Evolutionary conservation across 257 asterid genomes (phyloP), one percentile per base, ranked within the genome.

Genomic region (Anisodus acutangulus): DNA sequence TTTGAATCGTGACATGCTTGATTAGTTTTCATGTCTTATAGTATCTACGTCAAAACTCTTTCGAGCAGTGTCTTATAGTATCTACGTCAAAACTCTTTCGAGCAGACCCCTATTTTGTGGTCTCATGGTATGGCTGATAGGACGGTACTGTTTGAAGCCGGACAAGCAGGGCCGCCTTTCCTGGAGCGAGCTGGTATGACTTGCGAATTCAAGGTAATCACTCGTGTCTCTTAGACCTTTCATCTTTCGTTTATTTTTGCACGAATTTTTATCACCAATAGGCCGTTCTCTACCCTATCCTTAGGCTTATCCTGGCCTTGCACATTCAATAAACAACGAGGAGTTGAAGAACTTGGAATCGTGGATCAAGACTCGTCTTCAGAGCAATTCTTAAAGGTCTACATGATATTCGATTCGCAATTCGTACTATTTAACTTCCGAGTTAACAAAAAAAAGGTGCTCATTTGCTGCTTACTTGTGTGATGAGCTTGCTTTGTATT

Each of bases 141-240:
- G 83, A 95, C 97, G 0, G 97, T 93, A 47, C 93, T 95, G 57
- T 92, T 92, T 76, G 98, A 93, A 88, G 98, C 98, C 19, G 97
- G 98, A 84, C 97, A 96, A 89, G 95, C 93, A 45, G 98, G 98
- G n/a, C 97, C 98, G 43, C 97, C 97, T 35, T 88, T 94, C 88
- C 97, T 96, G 83, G 91, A 89, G 85, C 86, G 91, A 82, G 97
- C 94, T 81, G 97, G 95, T 78, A 35, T 93, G 66, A 90, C 84
- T 88, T 92, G 92, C 78, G 97, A 92, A 90, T 96, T 96, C 93
- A 95, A 93, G 97, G 99, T 92, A 89, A 84, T 81, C 15, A 43
- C 76, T n/a, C 59, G 10, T 43, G 9, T 0, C 82, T 68, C 71
- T 81, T 49, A 13, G 22, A 78, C 59, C 49, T 11, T 57, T 82